Conservation (phyloP, 768 basidiomycete species). For the Lentinula raphanica region DNA sequence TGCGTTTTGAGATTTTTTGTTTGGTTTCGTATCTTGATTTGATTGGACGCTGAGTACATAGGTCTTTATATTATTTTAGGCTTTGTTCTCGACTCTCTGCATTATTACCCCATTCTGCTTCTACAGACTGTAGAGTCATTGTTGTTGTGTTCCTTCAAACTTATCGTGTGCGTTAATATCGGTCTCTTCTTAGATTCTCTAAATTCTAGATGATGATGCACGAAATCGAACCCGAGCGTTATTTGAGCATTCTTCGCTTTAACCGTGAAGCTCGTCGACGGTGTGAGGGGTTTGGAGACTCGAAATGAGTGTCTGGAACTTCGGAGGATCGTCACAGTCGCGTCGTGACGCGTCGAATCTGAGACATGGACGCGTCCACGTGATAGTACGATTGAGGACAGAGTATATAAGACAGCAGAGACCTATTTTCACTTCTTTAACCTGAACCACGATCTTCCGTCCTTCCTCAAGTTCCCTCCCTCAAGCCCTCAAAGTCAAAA, state of each 20-base stretch:
- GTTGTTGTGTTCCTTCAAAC: not conserved
- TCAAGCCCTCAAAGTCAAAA: not conserved
- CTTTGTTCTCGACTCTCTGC: not conserved
- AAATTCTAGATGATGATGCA: too few relatives aligned
- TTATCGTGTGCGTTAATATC: not conserved
- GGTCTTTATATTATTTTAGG: not conserved
- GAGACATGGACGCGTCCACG: not conserved
- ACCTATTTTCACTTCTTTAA: not conserved
- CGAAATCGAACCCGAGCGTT: too few relatives aligned
- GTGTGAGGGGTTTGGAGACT: too few relatives aligned
- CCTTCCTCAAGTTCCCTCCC: not conserved
- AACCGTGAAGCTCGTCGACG: too few relatives aligned
- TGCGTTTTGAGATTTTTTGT: not conserved
- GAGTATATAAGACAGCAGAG: not conserved
- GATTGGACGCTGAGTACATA: conserved; percentile 1
- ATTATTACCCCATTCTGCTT: not conserved
- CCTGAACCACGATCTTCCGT: conserved; percentile 9
- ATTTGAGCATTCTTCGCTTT: too few relatives aligned
- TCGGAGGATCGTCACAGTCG: too few relatives aligned
- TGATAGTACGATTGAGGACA: not conserved
- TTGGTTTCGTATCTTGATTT: not conserved
- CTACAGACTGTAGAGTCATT: not conserved
- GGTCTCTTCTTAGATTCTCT: too few relatives aligned
- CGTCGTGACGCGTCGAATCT: too few relatives aligned
- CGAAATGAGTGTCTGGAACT: too few relatives aligned